Evolutionary conservation across 2,329 filamentous ascomycete genomes (phyloP).

Genomic region (Colletotrichum sp.): DNA sequence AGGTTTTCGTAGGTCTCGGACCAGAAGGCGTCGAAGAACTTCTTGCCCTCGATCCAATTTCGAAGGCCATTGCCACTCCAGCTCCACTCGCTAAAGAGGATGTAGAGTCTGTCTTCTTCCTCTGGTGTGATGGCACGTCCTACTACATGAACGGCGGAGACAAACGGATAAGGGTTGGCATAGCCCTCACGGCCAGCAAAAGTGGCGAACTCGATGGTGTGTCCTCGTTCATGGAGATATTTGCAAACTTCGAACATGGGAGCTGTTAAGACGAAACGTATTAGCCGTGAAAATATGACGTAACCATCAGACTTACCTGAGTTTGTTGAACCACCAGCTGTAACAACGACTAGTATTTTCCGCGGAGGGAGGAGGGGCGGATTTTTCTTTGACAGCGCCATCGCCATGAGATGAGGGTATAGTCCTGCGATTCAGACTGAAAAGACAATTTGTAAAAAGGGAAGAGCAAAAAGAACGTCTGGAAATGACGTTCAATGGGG

Average conservation of each 20-base stretch:
- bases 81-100: not conserved
- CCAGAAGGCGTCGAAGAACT: slow-evolving; percentile 41
- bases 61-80: slow-evolving; percentile 33
- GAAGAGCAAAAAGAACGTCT: not conserved
- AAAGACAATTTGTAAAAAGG: not conserved
- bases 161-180: not conserved
- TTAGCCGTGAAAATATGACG: not conserved
- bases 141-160: not conserved
- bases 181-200: not conserved
- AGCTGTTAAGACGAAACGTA: slow-evolving; percentile 28
- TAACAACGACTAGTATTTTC: not conserved
- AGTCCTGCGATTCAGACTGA: not conserved
- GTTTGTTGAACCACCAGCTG: not conserved
- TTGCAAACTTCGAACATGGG: slow-evolving; percentile 23
- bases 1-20: slow-evolving; percentile 30
- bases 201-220: not conserved
- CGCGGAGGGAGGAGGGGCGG: not conserved
- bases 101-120: not conserved
- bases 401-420: not conserved
- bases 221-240: not conserved
- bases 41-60: slow-evolving; percentile 16
- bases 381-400: not conserved
- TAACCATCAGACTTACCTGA: not conserved
- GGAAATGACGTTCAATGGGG: not conserved
- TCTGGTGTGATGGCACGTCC: not conserved